These are phyloP conservation scores for Austroboletus novae-zelandiae DNA, from an alignment of 1,284 basidiomycete genomes.

Conservation along the genomic window DNA sequence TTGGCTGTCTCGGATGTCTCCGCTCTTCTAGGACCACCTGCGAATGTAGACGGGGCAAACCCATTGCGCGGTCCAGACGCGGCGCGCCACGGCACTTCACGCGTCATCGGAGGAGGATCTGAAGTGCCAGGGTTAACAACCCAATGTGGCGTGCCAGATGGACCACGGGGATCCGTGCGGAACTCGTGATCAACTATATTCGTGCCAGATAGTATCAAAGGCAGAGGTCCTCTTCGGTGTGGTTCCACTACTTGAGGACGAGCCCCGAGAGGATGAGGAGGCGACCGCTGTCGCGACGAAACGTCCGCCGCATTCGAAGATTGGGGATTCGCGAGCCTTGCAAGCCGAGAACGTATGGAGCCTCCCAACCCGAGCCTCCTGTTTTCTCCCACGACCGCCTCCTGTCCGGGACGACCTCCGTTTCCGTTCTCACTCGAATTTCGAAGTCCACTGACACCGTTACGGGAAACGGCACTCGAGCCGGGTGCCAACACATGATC, in stretches of 20 bases:
- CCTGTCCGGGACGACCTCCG: slow-evolving; percentile 6
- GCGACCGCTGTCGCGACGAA: slow-evolving; percentile 18
- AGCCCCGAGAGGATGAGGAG: slow-evolving; percentile 24
- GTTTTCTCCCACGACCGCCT: slow-evolving; percentile 12
- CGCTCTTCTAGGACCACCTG: slow-evolving; percentile 1
- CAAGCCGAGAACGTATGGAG: slow-evolving; percentile 25
- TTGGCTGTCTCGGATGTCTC: slow-evolving; percentile 14
- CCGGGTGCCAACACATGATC: slow-evolving; percentile 1
- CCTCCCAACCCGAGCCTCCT: slow-evolving; percentile 23
- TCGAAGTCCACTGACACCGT: slow-evolving; percentile 10
- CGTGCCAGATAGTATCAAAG: slow-evolving; percentile 1
- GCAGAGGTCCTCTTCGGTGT: slow-evolving; percentile 9
- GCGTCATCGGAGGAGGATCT: slow-evolving; percentile 7
- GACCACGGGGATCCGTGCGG: slow-evolving; percentile 3
- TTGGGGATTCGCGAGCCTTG: slow-evolving; percentile 22
- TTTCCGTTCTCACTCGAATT: slow-evolving; percentile 3
- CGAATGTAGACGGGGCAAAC: slow-evolving; percentile 8
- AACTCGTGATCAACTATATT: slow-evolving; percentile 9
- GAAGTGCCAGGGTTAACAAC: neutral
- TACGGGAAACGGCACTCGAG: slow-evolving; percentile 1
- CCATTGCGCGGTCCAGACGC: slow-evolving; percentile 17
- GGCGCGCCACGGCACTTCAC: slow-evolving; percentile 26
- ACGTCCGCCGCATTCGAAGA: slow-evolving; percentile 5
- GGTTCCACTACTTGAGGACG: slow-evolving; percentile 22
- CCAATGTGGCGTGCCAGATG: slow-evolving; percentile 16